Conservation (phyloP, 139 green algal species). For the Edaphochlamys debaryana region DNA sequence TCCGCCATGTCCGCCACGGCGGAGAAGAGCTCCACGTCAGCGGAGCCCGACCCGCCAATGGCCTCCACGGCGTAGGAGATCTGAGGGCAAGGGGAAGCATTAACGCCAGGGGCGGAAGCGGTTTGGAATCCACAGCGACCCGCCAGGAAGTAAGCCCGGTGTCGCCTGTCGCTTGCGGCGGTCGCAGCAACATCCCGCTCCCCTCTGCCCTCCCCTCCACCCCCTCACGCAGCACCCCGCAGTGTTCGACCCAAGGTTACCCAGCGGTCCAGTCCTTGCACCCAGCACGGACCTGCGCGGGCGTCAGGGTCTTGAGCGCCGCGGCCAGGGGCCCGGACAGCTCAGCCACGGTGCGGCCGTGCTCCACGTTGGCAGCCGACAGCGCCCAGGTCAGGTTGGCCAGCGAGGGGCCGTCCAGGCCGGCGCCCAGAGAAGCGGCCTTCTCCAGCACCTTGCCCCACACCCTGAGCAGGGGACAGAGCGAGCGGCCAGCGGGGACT, state of each 20-base stretch:
- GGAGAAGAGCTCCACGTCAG: constrained; percentile 36
- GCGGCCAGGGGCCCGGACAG: constrained; percentile 51
- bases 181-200: too few species aligned
- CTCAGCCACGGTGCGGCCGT: constrained; percentile 42
- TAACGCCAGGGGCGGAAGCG: too few species aligned
- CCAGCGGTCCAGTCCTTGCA: too few species aligned
- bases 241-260: too few species aligned
- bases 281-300: constrained; percentile 48
- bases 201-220: too few species aligned
- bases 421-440: constrained; percentile 30
- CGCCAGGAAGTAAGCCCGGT: too few species aligned
- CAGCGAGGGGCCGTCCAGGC: constrained; percentile 57
- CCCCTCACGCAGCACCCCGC: too few species aligned
- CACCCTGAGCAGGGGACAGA: constrained; percentile 1
- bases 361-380: constrained; percentile 45
- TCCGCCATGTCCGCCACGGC: constrained; percentile 29
- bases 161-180: too few species aligned
- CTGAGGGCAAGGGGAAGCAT: constrained; percentile 27
- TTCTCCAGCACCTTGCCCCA: constrained; percentile 70
- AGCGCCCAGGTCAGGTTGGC: constrained; percentile 63
- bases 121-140: too few species aligned
- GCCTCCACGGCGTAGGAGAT: constrained; percentile 60
- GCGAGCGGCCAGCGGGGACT: too few species aligned
- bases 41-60: constrained; percentile 47
- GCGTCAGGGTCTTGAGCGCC: constrained; percentile 49